Evolutionary conservation across 73 alveolate species (phyloP), one percentile per base, ranked within the genome.

Genomic region (Paramecium biaurelia): DNA sequence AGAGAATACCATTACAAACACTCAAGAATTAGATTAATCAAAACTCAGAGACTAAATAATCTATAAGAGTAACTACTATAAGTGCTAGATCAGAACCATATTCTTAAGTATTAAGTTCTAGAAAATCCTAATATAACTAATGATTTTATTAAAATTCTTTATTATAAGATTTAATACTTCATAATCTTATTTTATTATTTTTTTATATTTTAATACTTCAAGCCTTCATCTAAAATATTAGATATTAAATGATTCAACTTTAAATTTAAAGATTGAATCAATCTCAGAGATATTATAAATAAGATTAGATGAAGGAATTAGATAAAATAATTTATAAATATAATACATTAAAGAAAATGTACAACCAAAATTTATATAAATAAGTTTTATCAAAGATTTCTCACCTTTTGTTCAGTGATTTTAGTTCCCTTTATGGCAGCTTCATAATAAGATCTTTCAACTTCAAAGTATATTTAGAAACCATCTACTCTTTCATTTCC

Each of bases 331-430:
- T n/a, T n/a, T n/a, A n/a, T n/a, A n/a, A n/a, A 38, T 37, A 38
- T 38, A 38, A 38, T 38, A 38, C 47, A 38, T 38, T 38, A 38
- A 38, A 38, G 47, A 38, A n/a, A n/a, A 38, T 38, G 20, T 53
- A n/a, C 68, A 53, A 53, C 30, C 68, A 53, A 53, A 53, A 18
- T 53, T 53, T 4, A 63, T 26, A 24, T 58, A 63, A 12, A 63
- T 26, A 63, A 30, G 45, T 26, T 63, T n/a, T 26, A 24, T 79
- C 90, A 79, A 20, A 43, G 7, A 43, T 79, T 79, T 79, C 76
- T 79, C 90, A 79, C 90, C 90, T 79, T 79, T 79, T 79, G 37
- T 47, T 79, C 76, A 23, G 74, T 47, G 28, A 79, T 43, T 47
- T 41, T 41, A 42, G 90, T 47, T n/a, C 90, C 90, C 7, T 41